A percentile compares a stretch with the other conserved stretches of the same genome.
Evolutionary conservation across 129 eudicot genomes (phyloP).

Genomic region (Scalesia atractyloides): DNA sequence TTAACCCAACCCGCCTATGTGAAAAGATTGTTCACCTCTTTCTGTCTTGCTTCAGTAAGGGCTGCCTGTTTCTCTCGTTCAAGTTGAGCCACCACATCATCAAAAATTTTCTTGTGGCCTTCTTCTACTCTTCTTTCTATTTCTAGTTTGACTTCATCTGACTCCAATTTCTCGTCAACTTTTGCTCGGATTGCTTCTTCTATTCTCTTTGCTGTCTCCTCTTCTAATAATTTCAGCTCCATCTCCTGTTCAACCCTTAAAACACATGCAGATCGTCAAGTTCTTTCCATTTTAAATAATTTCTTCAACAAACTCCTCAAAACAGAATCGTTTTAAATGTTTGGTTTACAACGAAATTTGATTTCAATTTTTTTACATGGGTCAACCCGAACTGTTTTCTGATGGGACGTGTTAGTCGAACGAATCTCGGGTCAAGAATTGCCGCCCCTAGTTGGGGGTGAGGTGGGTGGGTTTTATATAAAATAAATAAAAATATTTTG

Average conservation of each 20-base stretch:
- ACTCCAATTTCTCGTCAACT: constrained; percentile 71
- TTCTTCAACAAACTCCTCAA: background rate
- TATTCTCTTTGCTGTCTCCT: constrained; percentile 83
- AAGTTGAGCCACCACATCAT: constrained; percentile 76
- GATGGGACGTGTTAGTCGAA: too few species aligned
- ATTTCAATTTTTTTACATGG: too few species aligned
- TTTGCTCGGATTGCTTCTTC: constrained; percentile 87
- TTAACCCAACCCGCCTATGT: background rate
- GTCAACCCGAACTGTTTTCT: too few species aligned
- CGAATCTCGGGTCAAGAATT: too few species aligned
- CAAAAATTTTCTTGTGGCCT: constrained; percentile 66
- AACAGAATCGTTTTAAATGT: background rate
- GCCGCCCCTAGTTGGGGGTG: too few species aligned
- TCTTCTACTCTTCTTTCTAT: constrained; percentile 68
- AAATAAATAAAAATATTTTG: too few species aligned
- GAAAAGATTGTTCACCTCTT: constrained; percentile 53
- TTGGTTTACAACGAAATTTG: background rate
- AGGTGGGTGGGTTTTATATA: too few species aligned
- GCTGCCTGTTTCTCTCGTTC: constrained; percentile 82
- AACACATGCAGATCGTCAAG: constrained; percentile 27
- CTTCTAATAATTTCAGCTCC: constrained; percentile 78
- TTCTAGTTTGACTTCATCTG: constrained; percentile 73
- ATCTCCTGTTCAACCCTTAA: constrained; percentile 70
- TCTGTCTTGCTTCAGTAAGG: constrained; percentile 74
- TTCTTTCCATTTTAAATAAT: background rate